A percentile compares a stretch with the other conserved stretches of the same genome.
Evolutionary conservation across 345 rosid genomes (phyloP).

Genomic region (Gossypioides kirkii): DNA sequence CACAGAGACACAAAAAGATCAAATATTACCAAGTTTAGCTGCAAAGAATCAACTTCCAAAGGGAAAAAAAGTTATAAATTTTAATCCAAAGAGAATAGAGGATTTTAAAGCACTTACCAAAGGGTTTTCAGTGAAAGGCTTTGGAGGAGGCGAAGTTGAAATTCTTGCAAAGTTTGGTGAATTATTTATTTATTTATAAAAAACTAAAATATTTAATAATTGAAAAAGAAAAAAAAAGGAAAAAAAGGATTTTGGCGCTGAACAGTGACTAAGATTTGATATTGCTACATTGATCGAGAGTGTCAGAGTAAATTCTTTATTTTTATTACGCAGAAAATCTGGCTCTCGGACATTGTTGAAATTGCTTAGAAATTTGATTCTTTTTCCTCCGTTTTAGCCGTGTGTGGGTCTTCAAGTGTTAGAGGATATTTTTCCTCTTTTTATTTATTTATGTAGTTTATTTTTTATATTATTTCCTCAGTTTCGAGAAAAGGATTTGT

Average conservation of each 20-base stretch:
- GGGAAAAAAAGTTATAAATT: too few relatives aligned
- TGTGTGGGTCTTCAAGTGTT: neutral
- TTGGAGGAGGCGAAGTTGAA: neutral
- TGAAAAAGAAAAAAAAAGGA: neutral
- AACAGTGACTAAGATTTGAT: neutral
- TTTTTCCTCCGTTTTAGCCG: neutral
- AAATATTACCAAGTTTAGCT: neutral
- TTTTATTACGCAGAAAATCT: too few relatives aligned
- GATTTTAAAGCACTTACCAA: neutral
- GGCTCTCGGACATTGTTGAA: neutral
- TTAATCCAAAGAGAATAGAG: neutral
- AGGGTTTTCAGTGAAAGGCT: neutral
- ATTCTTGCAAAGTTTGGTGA: neutral
- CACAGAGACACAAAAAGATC: neutral
- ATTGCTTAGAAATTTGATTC: neutral
- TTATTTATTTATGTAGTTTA: too few relatives aligned
- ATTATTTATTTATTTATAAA: neutral
- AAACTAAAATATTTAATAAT: neutral
- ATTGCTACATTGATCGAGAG: too few relatives aligned
- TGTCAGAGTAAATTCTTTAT: neutral
- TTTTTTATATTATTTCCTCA: too few relatives aligned
- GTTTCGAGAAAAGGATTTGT: too few relatives aligned
- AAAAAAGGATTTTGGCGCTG: slow-evolving; percentile 1
- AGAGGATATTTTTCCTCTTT: too few relatives aligned
- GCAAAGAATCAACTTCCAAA: neutral